Conservation (phyloP, 2,329 filamentous ascomycete genomes). For the Penicillium frequentans region DNA sequence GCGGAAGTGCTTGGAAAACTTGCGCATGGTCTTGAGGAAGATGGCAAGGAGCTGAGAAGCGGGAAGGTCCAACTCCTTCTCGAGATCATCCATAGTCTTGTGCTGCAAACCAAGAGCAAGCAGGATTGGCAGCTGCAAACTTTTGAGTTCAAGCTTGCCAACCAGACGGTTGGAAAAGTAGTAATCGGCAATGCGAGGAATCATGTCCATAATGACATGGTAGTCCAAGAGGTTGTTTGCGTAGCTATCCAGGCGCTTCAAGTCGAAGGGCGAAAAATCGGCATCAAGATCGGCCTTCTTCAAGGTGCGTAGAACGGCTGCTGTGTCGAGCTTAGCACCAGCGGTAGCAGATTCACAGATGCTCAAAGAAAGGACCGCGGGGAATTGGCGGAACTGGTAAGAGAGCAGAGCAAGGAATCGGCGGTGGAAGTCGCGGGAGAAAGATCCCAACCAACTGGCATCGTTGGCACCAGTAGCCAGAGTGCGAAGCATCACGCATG, state of each 20-base stretch:
- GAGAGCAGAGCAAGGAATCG: constrained; percentile 89
- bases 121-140: constrained; percentile 83
- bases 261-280: constrained; percentile 82
- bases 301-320: constrained; percentile 57
- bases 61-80: constrained; percentile 73
- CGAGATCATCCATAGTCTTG: constrained; percentile 78
- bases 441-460: constrained; percentile 82
- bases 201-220: constrained; percentile 91
- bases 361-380: constrained; percentile 73
- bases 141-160: constrained; percentile 66
- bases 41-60: constrained; percentile 84
- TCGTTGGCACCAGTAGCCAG: constrained; percentile 64
- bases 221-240: constrained; percentile 97
- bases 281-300: constrained; percentile 74
- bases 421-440: constrained; percentile 87
- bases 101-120: constrained; percentile 89
- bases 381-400: constrained; percentile 87
- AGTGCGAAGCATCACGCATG: constrained; percentile 92
- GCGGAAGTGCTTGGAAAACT: constrained; percentile 77
- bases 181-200: constrained; percentile 76
- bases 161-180: constrained; percentile 82
- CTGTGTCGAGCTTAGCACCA: constrained; percentile 67
- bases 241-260: constrained; percentile 93
- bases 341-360: constrained; percentile 82
- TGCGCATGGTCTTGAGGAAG: constrained; percentile 95